phyloP scores from a whole-genome alignment of 495 filamentous ascomycete species.

The Aspergillus coremiiformis region DNA sequence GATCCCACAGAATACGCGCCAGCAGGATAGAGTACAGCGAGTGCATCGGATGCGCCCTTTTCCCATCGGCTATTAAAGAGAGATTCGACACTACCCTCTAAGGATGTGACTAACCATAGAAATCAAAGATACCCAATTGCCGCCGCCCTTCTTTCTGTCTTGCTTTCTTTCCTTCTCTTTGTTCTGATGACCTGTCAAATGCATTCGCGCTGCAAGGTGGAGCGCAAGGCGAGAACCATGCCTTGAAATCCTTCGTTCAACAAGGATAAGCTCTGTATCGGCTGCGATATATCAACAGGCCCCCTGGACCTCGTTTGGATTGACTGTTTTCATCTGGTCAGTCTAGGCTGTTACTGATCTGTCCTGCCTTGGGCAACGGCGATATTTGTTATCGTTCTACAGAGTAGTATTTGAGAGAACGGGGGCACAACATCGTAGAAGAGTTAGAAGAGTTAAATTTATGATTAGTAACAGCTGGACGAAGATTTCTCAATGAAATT shows the following conservation, averaged over 20 bases:
- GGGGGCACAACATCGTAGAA: no score
- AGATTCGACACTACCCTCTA: no score
- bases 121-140: conserved; percentile 7
- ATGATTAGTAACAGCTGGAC: no score
- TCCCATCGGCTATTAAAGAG: no score
- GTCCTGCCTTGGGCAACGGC: conserved; percentile 7
- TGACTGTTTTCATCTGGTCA: conserved; percentile 4
- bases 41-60: no score
- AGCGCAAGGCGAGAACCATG: conserved; percentile 50
- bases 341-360: conserved; percentile 16
- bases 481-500: no score
- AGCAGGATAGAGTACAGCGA: no score
- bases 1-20: no score
- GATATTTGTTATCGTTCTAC: neutral
- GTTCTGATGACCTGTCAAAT: conserved; percentile 2
- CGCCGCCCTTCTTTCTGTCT: conserved; percentile 2
- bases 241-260: conserved; percentile 43
- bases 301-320: neutral
- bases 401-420: conserved; percentile 6
- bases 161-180: conserved; percentile 1
- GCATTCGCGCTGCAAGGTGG: conserved; percentile 49
- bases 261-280: conserved; percentile 52
- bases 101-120: neutral
- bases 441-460: no score
- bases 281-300: conserved; percentile 46